Base-by-base conservation (phyloP, 2,329 filamentous ascomycete species). In the Aureobasidium lini region DNA sequence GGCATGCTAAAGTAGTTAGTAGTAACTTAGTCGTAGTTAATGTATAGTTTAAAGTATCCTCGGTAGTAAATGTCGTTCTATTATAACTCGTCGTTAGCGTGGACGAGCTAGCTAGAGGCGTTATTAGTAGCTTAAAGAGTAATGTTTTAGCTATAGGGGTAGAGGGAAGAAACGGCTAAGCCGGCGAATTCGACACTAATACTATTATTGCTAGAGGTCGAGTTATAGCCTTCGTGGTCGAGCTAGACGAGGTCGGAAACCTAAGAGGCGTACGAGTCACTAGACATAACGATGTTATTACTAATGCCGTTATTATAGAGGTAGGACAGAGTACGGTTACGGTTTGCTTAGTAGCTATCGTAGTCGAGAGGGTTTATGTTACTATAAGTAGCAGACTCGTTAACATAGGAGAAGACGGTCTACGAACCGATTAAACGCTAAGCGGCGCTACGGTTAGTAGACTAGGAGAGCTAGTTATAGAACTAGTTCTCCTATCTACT, bases 41-140 rank as follows among this genome's bases (percentile, higher is more conserved):
- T 75, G 49, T 80, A 78, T 42, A 90, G 74, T 67, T 87, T 81
- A 64, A 84, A 89, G 73, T 90, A 90, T 1, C 87, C 88, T 18
- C 87, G 79, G 70, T 89, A 90, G 70, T 87, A 90, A 7, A 84
- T 70, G 60, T 90, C 87, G 65, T 86, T 83, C 87, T 86, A 90
- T 66, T 88, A 84, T 47, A 90, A 75, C 69, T 87, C 84, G 0
- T 76, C 72, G 70, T 88, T 90, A 8, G 75, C 70, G 44, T 68
- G 68, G 15, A 77, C 74, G 34, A 81, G 72, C 64, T 67, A 70
- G 65, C 76, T 64, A 2, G 77, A 76, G 60, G 71, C 70, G 54
- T 75, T 73, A 62, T 84, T 79, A 1, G 82, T 81, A 0, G 70
- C 69, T 0, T 72, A 72, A 47, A 84, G 76, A 3, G 79, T 78